A percentile compares a stretch with the other conserved stretches of the same genome.
phyloP scores from a whole-genome alignment of 176 grass and related monocot genomes.

The Alopecurus myosuroides region DNA sequence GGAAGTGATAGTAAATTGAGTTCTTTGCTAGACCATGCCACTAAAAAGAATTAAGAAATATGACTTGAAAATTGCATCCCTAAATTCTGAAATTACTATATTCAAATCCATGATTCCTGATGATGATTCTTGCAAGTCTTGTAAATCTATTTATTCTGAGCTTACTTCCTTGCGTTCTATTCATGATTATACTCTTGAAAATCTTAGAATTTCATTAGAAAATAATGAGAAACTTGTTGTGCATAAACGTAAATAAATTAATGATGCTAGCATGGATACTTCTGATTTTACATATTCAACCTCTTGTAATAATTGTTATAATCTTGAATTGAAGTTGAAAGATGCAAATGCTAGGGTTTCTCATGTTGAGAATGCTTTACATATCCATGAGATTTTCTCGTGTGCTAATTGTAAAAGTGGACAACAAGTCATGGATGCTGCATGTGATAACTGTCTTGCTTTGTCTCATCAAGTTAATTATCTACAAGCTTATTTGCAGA shows the following conservation, averaged over 20 bases:
- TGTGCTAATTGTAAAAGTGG: not conserved
- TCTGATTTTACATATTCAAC: too few species aligned
- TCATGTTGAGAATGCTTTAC: not conserved
- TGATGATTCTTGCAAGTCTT: not conserved
- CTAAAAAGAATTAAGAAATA: too few species aligned
- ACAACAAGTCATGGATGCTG: not conserved
- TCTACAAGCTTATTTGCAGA: not conserved
- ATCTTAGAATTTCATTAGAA: not conserved
- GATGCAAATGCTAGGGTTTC: not conserved
- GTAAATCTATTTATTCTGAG: not conserved
- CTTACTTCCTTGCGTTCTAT: not conserved
- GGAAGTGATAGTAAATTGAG: too few species aligned
- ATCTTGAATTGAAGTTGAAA: not conserved
- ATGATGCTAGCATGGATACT: too few species aligned
- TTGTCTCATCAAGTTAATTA: not conserved
- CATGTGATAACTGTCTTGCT: not conserved
- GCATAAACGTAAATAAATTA: too few species aligned
- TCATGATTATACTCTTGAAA: not conserved
- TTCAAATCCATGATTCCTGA: not conserved
- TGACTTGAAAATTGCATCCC: too few species aligned
- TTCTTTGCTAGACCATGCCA: too few species aligned
- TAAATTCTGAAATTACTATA: not conserved
- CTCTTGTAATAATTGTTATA: too few species aligned
- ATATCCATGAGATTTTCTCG: not conserved
- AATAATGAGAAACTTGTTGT: not conserved